These are phyloP conservation scores for Daldinia childiae DNA, from an alignment of 495 filamentous ascomycete species.

Conservation along the genomic window DNA sequence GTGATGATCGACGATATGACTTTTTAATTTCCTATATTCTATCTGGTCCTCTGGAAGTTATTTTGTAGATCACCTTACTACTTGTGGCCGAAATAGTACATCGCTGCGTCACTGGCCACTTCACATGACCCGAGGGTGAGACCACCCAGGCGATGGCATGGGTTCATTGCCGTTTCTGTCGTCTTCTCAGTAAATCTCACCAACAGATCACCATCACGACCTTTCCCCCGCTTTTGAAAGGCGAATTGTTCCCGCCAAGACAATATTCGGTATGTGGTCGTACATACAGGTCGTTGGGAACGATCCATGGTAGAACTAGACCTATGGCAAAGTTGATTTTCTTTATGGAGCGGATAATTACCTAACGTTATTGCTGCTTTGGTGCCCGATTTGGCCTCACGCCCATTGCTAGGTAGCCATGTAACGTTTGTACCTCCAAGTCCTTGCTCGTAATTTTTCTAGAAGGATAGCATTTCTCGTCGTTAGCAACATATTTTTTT, in stretches of 20 bases:
- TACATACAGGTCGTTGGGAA: not conserved
- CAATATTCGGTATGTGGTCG: not conserved
- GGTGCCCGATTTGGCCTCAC: not conserved
- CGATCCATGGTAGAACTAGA: not conserved
- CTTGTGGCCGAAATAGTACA: not conserved
- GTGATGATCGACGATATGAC: not conserved
- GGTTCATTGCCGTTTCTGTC: not conserved
- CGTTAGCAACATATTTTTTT: not conserved
- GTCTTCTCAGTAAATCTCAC: not conserved
- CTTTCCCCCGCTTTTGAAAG: not conserved
- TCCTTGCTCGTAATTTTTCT: not conserved
- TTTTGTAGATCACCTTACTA: not conserved
- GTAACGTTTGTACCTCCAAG: not conserved
- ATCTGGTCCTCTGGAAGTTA: not conserved
- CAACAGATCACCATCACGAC: not conserved
- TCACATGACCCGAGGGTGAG: not conserved
- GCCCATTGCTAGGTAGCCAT: not conserved
- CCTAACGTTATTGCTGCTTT: not conserved
- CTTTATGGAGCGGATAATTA: not conserved
- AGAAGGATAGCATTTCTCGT: not conserved
- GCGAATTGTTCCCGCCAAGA: not conserved
- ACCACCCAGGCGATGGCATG: not conserved
- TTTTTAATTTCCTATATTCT: not conserved
- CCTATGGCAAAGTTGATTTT: not conserved
- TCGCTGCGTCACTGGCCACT: not conserved